A percentile compares a stretch with the other conserved stretches of the same genome.
Evolutionary conservation across 2,329 filamentous ascomycete genomes (phyloP).

Genomic region (Calonectria henricotiae): DNA sequence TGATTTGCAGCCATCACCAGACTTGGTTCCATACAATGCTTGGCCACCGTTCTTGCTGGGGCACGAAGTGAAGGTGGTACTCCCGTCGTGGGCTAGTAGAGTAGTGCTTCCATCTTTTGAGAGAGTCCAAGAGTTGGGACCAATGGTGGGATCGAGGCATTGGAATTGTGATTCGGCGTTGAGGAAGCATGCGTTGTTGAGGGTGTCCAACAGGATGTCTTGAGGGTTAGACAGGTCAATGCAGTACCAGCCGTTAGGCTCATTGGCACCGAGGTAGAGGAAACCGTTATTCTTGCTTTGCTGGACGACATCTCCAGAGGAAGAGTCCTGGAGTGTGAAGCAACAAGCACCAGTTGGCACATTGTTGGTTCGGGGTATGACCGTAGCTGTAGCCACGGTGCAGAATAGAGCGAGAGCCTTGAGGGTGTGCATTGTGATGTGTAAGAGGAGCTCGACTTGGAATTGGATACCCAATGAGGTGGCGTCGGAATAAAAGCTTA

Average conservation of each 20-base stretch:
- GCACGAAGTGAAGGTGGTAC: slow-evolving; percentile 51
- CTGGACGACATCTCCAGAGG: slow-evolving; percentile 48
- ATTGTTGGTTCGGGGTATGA: slow-evolving; percentile 41
- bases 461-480: neutral
- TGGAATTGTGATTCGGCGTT: slow-evolving; percentile 49
- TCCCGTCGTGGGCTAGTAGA: slow-evolving; percentile 50
- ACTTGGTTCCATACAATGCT: slow-evolving; percentile 47
- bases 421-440: slow-evolving; percentile 44
- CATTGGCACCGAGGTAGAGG: slow-evolving; percentile 50
- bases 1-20: slow-evolving; percentile 47
- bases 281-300: slow-evolving; percentile 51
- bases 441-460: slow-evolving; percentile 23
- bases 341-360: slow-evolving; percentile 53
- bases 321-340: slow-evolving; percentile 54
- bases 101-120: slow-evolving; percentile 43
- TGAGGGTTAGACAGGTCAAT: slow-evolving; percentile 49
- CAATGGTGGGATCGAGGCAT: slow-evolving; percentile 56
- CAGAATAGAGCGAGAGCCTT: slow-evolving; percentile 45
- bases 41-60: slow-evolving; percentile 47
- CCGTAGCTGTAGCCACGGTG: slow-evolving; percentile 46
- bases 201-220: slow-evolving; percentile 52
- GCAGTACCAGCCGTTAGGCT: slow-evolving; percentile 55
- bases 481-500: neutral
- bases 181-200: slow-evolving; percentile 57
- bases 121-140: slow-evolving; percentile 53